Evolutionary conservation across 1,284 basidiomycete species (phyloP).

Genomic region (Ceraceosorus bombacis): DNA sequence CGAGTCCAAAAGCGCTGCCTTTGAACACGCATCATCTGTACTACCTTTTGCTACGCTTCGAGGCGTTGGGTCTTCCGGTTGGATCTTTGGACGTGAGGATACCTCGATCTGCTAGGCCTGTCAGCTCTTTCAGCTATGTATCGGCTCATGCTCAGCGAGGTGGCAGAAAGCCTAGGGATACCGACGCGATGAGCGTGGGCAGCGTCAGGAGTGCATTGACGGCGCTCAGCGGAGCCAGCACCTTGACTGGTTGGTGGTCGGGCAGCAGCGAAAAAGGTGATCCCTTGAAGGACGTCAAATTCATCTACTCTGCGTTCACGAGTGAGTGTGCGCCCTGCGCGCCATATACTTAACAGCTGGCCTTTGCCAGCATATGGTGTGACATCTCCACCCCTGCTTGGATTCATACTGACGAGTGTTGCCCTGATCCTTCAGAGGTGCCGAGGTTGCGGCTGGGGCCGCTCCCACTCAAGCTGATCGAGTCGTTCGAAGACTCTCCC

Average conservation of each 20-base stretch:
- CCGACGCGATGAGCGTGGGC: constrained; percentile 61
- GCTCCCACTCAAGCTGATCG: constrained; percentile 57
- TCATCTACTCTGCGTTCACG: constrained; percentile 76
- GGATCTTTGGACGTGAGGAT: constrained; percentile 70
- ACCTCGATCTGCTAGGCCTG: constrained; percentile 10
- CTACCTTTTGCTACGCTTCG: constrained; percentile 77
- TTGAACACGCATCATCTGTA: constrained; percentile 76
- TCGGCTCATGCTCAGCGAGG: constrained; percentile 53
- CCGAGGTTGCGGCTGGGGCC: constrained; percentile 58
- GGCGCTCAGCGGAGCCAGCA: constrained; percentile 2
- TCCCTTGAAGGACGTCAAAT: constrained; percentile 61
- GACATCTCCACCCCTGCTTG: neutral
- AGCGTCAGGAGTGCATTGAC: constrained; percentile 66
- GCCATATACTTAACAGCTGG: too few species aligned
- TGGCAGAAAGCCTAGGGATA: constrained; percentile 13
- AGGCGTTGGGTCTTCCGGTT: constrained; percentile 63
- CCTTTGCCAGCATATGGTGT: neutral
- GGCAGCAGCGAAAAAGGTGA: constrained; percentile 51
- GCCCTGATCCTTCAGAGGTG: constrained; percentile 52
- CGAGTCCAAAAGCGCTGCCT: constrained; percentile 53
- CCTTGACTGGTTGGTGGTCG: neutral
- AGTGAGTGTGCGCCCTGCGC: constrained; percentile 36
- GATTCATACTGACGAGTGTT: neutral
- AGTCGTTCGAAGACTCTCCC: constrained; percentile 64
- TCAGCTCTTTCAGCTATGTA: constrained; percentile 54